Percentiles rank a stretch among this genome's conserved stretches.
Evolutionary conservation across 768 basidiomycete species (phyloP).

Genomic region (Boletus tomentosulus): DNA sequence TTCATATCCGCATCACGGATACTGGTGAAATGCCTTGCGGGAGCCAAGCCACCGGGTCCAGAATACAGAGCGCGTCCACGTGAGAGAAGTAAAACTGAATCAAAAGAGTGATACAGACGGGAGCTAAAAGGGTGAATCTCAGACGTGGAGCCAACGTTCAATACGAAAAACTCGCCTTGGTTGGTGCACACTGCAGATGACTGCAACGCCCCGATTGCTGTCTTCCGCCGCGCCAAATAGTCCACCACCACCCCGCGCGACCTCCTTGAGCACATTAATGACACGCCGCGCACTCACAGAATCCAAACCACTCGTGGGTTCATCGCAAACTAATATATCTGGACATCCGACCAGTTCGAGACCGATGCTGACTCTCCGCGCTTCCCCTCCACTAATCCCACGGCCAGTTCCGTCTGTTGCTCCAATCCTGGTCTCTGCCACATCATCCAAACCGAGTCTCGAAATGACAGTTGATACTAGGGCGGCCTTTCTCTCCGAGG

Average conservation of each 20-base stretch:
- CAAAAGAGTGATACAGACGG: constrained; percentile 81
- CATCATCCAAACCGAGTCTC: constrained; percentile 69
- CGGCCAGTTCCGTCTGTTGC: constrained; percentile 62
- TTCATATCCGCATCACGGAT: constrained; percentile 29
- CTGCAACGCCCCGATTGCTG: constrained; percentile 62
- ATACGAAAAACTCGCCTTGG: constrained; percentile 50
- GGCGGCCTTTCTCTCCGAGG: constrained; percentile 55
- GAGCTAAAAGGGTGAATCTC: constrained; percentile 43
- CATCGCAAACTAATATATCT: constrained; percentile 82
- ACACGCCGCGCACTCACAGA: constrained; percentile 83
- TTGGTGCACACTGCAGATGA: constrained; percentile 86
- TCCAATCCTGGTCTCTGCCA: constrained; percentile 69
- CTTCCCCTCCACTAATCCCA: constrained; percentile 90
- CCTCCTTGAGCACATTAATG: constrained; percentile 67
- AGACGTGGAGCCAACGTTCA: not conserved
- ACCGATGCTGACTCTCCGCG: constrained; percentile 86
- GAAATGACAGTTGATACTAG: constrained; percentile 69
- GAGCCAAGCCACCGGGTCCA: constrained; percentile 69
- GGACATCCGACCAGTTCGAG: constrained; percentile 83
- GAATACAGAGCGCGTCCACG: constrained; percentile 76
- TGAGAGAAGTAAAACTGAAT: constrained; percentile 73
- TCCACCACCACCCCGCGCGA: constrained; percentile 49
- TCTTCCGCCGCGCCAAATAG: constrained; percentile 19
- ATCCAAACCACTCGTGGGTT: constrained; percentile 81
- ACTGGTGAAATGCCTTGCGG: constrained; percentile 60